Evolutionary conservation across 306 rosid genomes (phyloP), one percentile per base, ranked within the genome.

Genomic region (Albizia julibrissin): DNA sequence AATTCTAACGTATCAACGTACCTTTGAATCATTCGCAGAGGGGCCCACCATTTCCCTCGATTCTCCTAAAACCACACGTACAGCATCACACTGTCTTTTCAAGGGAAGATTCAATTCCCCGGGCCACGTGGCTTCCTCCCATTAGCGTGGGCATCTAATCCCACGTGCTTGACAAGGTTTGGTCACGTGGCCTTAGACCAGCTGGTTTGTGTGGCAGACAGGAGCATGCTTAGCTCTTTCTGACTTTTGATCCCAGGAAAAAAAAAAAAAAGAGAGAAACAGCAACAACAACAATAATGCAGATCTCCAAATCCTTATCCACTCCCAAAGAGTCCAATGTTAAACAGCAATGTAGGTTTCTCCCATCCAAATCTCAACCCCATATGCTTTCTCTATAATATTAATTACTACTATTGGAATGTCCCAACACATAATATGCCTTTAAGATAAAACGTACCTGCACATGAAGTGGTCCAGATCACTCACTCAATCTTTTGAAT

Each of bases 111-210:
- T 83, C 66, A 58, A 68, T 79, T 54, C 46, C 11, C 9, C 22
- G 0, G 3, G 42, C 29, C 26, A 83, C 80, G 77, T 88, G 91
- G 82, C 89, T 18, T 0, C 3, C 1, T 39, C 2, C 74, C 15
- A 83, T 85, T 83, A 6, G 88, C 31, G 19, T 19, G 11, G 19
- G 21, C 49, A 80, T 82, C 84, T 46, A 83, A 85, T 88, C 90
- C 90, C 93, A 91, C 93, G 93, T 91, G 95, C 78, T 75, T n/a
- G 47, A 3, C 81, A 72, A 40, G 81, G 68, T 72, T 78, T 33
- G 3, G 26, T 89, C 91, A 88, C 89, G 92, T 89, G 95, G 93
- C 71, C 87, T 27, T 69, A 37, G 87, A 84, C 84, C 89, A 79
- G 24, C 62, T 58, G 77, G 74, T 71, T 56, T 69, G 47, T 84